Base-by-base conservation (phyloP, 1,139 yeast species). In the Kurtzmaniella quercitrusa region DNA sequence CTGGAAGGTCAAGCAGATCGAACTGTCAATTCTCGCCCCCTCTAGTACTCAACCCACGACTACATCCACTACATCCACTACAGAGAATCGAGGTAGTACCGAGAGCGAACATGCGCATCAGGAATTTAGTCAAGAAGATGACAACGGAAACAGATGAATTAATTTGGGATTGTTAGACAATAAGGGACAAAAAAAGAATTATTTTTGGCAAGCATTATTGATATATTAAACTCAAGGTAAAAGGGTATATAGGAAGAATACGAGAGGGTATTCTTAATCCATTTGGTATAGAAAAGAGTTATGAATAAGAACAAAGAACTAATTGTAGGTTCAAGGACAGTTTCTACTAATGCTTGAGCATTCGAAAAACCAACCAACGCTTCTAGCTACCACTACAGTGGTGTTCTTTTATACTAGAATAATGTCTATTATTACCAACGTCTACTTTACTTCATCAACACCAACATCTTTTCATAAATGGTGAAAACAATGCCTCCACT, bases 401-500 rank as follows among this genome's bases (percentile, higher is more conserved):
- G 7, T 22, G 7, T 22, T 22, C 11, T 8, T 9, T 15, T 33
- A 33, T 11, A 34, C 9, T 33, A 33, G 6, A 33, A 33, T 18
- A 30, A 42, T 22, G 36, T n/a, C n/a, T n/a, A n/a, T n/a, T 35
- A 40, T n/a, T 15, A 11, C 26, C 11, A 22, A 7, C 9, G 26
- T 22, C 7, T 11, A 22, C 11, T 7, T 7, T 34, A 34, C 12
- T 18, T 19, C 59, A 87, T 59, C 14, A 86, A 50, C 21, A 76
- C 78, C 64, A 91, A 71, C 71, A 91, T 85, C 66, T 88, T 87
- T 61, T 91, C 98, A 62, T 91, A 91, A 45, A 91, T 86, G 28
- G 97, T 91, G 65, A 91, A 91, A 14, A 91, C 97, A 51, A 91
- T 91, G 52, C 98, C 98, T 45, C 98, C 98, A 66, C 95, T 85